These are phyloP conservation scores for Rutstroemia sp. DNA, from an alignment of 2,329 filamentous ascomycete genomes.

Conservation along the genomic window DNA sequence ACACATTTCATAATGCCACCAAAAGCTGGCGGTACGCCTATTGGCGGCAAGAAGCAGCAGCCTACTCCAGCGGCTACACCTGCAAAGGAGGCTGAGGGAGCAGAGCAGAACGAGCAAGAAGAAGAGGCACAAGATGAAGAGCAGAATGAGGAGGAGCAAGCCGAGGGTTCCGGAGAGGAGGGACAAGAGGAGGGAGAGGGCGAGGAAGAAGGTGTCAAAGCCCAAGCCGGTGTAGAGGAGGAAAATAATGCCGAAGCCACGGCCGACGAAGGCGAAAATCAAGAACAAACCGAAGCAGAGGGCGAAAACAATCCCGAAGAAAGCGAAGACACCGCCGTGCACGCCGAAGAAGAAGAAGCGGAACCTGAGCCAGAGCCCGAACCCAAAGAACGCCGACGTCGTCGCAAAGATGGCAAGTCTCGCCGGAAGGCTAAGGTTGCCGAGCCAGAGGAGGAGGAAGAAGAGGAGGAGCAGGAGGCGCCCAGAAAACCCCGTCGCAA, in stretches of 20 bases:
- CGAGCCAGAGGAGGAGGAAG: constrained; percentile 6
- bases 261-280: constrained; percentile 1
- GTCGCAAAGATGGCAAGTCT: neutral
- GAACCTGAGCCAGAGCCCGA: neutral
- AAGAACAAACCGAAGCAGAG: constrained; percentile 2
- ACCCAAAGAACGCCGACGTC: constrained; percentile 2
- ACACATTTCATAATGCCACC: neutral
- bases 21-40: constrained; percentile 1
- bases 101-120: neutral
- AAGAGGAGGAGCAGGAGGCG: neutral
- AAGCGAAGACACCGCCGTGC: constrained; percentile 6
- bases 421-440: constrained; percentile 2
- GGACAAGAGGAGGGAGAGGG: constrained; percentile 1
- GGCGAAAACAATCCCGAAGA: constrained; percentile 3
- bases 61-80: constrained; percentile 1
- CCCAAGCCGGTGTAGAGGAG: neutral
- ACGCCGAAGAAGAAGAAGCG: neutral
- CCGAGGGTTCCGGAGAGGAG: neutral
- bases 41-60: constrained; percentile 3
- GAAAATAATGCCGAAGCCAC: constrained; percentile 5
- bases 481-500: constrained; percentile 6
- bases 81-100: neutral
- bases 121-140: constrained; percentile 8
- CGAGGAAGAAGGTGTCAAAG: neutral
- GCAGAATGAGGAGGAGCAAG: constrained; percentile 2